Percentiles rank a stretch among this genome's conserved stretches.
Conservation (phyloP, 2,329 filamentous ascomycete genomes). For the Bertia moriformis region DNA sequence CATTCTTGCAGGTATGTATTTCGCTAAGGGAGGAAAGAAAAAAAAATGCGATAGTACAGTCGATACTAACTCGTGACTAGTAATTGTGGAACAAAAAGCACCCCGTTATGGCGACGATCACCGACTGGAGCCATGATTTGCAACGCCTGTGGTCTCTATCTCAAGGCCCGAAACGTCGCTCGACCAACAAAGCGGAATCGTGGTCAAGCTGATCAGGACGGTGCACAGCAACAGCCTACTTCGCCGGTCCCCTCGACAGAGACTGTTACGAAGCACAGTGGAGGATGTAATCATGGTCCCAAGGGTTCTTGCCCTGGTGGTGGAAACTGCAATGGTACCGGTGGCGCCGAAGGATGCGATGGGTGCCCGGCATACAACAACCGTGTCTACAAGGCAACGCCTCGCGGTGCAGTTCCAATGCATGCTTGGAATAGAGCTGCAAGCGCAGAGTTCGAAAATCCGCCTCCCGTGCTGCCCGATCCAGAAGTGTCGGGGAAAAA, state of each 20-base stretch:
- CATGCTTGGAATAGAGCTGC: not conserved
- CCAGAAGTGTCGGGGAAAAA: conserved; percentile 9
- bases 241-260: conserved; percentile 25
- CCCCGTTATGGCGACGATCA: conserved; percentile 85
- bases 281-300: conserved; percentile 20
- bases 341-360: conserved; percentile 84
- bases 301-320: conserved; percentile 71
- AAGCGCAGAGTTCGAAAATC: conserved; percentile 30
- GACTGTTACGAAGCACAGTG: no score
- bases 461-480: conserved; percentile 19
- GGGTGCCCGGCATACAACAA: conserved; percentile 98
- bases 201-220: conserved; percentile 31
- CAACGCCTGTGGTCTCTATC: conserved; percentile 90
- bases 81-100: conserved; percentile 88
- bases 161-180: conserved; percentile 82
- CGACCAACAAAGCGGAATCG: conserved; percentile 84
- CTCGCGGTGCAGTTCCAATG: conserved; percentile 31
- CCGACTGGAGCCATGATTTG: conserved; percentile 90
- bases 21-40: no score
- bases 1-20: conserved; percentile 22
- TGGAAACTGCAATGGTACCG: conserved; percentile 88
- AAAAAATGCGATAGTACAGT: no score
- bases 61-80: conserved; percentile 27
- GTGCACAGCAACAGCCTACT: no score
- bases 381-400: conserved; percentile 73